These are phyloP conservation scores for Lathyrus aphaca DNA, from an alignment of 306 rosid genomes.

Conservation along the genomic window DNA sequence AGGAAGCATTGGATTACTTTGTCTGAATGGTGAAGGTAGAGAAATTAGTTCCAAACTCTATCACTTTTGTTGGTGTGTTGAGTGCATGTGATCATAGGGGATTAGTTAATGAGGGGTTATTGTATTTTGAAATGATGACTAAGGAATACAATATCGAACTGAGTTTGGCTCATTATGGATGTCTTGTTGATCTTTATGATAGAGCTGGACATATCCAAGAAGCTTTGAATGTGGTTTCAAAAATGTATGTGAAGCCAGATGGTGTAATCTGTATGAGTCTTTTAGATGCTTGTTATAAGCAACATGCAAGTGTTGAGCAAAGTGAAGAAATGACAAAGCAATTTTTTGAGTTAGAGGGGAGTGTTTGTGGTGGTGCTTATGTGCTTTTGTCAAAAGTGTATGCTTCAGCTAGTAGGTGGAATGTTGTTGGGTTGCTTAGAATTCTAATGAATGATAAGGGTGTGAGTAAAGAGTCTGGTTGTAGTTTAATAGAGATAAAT, in stretches of 20 bases:
- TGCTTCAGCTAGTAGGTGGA: too few relatives aligned
- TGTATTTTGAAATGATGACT: conserved; percentile 63
- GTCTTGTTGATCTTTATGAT: conserved; percentile 78
- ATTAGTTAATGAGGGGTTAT: conserved; percentile 61
- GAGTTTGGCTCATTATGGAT: conserved; percentile 75
- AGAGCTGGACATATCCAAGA: conserved; percentile 62
- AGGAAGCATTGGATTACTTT: conserved; percentile 55
- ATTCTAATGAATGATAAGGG: too few relatives aligned
- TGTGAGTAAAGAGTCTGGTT: too few relatives aligned
- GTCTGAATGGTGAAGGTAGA: conserved; percentile 49
- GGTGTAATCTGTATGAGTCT: conserved; percentile 80
- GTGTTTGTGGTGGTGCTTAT: too few relatives aligned
- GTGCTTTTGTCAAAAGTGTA: too few relatives aligned
- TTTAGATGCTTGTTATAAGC: too few relatives aligned
- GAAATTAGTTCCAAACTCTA: conserved; percentile 58
- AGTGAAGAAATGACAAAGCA: too few relatives aligned
- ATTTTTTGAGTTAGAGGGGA: too few relatives aligned
- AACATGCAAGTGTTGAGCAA: too few relatives aligned
- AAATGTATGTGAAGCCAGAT: conserved; percentile 79
- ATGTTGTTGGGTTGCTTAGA: too few relatives aligned
- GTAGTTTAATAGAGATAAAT: too few relatives aligned
- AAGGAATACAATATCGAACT: conserved; percentile 59
- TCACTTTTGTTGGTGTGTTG: conserved; percentile 72
- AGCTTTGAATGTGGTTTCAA: conserved; percentile 58
- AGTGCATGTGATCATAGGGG: conserved; percentile 82